These are phyloP conservation scores for Mycena vulgaris DNA, from an alignment of 768 basidiomycete genomes.

Conservation along the genomic window DNA sequence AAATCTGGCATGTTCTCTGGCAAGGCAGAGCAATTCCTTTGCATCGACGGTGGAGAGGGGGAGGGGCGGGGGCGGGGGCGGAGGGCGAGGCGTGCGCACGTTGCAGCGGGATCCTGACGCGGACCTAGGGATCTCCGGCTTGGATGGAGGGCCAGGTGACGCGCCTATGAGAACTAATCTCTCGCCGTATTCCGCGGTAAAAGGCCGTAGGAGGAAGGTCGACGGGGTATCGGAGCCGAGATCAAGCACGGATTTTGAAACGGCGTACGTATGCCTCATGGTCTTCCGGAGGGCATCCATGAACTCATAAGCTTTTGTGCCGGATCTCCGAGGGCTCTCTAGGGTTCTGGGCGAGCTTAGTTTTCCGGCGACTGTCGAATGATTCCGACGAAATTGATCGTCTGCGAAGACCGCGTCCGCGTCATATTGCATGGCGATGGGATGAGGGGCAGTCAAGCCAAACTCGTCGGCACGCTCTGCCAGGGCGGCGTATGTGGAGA, in stretches of 20 bases:
- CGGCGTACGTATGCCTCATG: not conserved
- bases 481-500: no score
- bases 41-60: not conserved
- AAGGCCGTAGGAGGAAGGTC: not conserved
- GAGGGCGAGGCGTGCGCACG: no score
- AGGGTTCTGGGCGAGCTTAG: not conserved
- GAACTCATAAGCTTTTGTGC: not conserved
- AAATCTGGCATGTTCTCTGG: not conserved
- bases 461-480: no score
- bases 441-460: no score
- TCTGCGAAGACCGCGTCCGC: no score
- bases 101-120: not conserved
- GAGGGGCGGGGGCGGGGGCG: no score
- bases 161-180: not conserved
- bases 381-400: no score
- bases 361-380: not conserved
- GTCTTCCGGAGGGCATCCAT: not conserved
- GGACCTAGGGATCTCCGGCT: not conserved
- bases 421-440: no score
- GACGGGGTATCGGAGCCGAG: not conserved
- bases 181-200: not conserved
- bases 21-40: not conserved
- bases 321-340: not conserved
- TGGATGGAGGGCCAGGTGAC: not conserved
- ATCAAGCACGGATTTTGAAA: no score